Base-by-base conservation (phyloP, 140 eudicot genomes). In the Oenanthe javanica region DNA sequence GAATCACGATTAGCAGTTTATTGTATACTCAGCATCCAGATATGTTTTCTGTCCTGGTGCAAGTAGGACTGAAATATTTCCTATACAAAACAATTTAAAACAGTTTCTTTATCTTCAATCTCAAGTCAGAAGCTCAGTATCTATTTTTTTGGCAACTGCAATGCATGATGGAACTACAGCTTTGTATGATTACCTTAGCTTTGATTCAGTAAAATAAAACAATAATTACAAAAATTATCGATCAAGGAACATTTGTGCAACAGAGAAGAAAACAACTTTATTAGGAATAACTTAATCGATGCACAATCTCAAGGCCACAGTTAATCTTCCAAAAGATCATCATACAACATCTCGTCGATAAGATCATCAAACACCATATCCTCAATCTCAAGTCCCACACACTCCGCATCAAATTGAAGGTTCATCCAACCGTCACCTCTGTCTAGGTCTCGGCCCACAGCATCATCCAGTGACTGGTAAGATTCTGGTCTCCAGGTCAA, bases 391-490 rank as follows among this genome's bases (percentile, higher is more conserved):
- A 92, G 80, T 47, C 93, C 99, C 31, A 88, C 97, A 83, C 86
- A 85, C 81, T 90, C 97, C 1, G 92, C 96, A 74, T 95, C 97
- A 80, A 83, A 78, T 67, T 95, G 99, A 14, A 95, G 88, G 85
- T 92, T 92, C 97, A 95, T 95, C 99, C 99, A 92, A 11, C 91
- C 89, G 61, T 85, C 89, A 73, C 83, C 89, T 82, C 83, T 85
- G 0, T 67, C 80, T 78, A 95, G 80, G 87, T 95, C 99, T 27
- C 85, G 88, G 70, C 78, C 82, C 81, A 91, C 88, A 14, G 79
- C 88, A 82, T 89, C 94, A 74, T 93, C 96, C 64, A 89, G 82
- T 0, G 91, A 81, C 13, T 81, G 87, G 25, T 92, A 89, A n/a
- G 63, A 8, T 47, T 87, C 86, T 0, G 85, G 92, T 67, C 66